Evolutionary conservation across 176 grass and related monocot species (phyloP).

Genomic region (Ampelocalamus luodianensis): DNA sequence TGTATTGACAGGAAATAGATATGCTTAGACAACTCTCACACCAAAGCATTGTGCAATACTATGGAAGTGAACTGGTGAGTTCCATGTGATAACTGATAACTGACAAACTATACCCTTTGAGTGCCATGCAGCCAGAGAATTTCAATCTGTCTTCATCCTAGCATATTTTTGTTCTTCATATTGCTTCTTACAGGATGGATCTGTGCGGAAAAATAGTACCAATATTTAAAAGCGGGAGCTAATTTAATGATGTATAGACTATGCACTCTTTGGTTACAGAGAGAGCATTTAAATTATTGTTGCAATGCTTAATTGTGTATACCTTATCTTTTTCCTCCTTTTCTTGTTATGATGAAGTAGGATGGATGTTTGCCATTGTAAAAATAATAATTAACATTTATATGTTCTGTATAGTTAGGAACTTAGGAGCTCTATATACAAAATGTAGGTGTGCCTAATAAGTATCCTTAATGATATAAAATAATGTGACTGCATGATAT

Average conservation of each 20-base stretch:
- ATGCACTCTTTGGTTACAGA: not conserved
- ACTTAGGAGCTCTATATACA: not conserved
- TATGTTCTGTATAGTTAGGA: not conserved
- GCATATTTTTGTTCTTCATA: not conserved
- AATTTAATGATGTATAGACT: not conserved
- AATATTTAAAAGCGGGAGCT: not conserved
- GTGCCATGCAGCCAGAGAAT: not conserved
- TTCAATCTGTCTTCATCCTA: not conserved
- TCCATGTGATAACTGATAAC: conserved; percentile 21
- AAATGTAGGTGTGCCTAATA: not conserved
- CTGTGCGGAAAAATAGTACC: not conserved
- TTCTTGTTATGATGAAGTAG: not conserved
- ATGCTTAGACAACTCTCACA: conserved; percentile 47
- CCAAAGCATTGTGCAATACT: conserved; percentile 74
- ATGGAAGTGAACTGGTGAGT: conserved; percentile 65
- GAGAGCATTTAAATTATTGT: not conserved
- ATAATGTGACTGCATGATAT: not conserved
- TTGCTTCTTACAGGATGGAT: not conserved
- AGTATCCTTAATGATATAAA: not conserved
- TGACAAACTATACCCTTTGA: no score
- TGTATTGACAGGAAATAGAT: no score
- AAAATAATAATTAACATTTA: not conserved
- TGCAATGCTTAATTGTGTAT: not conserved
- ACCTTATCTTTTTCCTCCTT: not conserved
- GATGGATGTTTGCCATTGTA: not conserved